A percentile compares a stretch with the other conserved stretches of the same genome.
Conservation (phyloP, 768 basidiomycete genomes). For the Wakefieldia striispora region DNA sequence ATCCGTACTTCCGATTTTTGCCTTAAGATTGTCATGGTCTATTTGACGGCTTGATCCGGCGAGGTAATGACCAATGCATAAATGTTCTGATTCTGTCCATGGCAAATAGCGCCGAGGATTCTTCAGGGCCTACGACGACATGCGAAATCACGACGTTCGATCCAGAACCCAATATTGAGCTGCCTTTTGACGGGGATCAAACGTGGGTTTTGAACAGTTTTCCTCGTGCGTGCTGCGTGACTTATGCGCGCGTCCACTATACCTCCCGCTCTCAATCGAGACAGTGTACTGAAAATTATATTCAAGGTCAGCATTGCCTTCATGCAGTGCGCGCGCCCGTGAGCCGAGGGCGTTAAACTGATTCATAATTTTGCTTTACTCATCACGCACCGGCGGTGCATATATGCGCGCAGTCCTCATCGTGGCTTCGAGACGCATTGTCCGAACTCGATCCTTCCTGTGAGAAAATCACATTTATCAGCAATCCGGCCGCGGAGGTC, state of each 20-base stretch:
- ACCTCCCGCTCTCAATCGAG: not conserved
- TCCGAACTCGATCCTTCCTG: conserved; percentile 89
- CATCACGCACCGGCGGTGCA: not conserved
- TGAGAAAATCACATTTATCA: conserved; percentile 80
- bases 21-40: not conserved
- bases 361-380: not conserved
- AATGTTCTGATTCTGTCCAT: not conserved
- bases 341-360: not conserved
- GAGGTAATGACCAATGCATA: conserved; percentile 3
- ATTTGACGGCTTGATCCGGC: not conserved
- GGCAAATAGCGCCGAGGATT: conserved; percentile 64
- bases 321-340: not conserved
- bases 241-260: conserved; percentile 5
- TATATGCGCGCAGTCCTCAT: conserved; percentile 55
- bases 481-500: conserved; percentile 53
- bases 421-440: conserved; percentile 91
- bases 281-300: conserved; percentile 76
- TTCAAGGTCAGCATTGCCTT: conserved; percentile 57
- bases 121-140: conserved; percentile 77
- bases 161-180: conserved; percentile 76
- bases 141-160: conserved; percentile 87
- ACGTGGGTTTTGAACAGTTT: conserved; percentile 39
- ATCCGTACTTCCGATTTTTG: not conserved
- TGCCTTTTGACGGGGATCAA: conserved; percentile 69
- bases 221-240: not conserved